These are phyloP conservation scores for Trichoderma sp. DNA, from an alignment of 2,329 filamentous ascomycete species.

Conservation along the genomic window DNA sequence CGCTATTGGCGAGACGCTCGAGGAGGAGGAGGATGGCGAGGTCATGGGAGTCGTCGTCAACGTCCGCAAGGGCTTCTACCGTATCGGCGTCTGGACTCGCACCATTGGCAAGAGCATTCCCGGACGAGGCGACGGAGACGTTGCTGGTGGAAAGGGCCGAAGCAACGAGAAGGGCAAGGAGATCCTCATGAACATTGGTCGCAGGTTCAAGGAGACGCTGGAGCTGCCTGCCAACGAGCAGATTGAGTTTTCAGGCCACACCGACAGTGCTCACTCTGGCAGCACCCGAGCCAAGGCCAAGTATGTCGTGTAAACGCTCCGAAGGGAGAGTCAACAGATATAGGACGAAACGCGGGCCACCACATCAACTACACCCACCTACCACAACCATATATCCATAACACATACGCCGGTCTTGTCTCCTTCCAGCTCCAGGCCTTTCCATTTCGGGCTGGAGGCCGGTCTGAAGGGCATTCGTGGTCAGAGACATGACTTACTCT, in stretches of 20 bases:
- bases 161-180: constrained; percentile 81
- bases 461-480: constrained; percentile 1
- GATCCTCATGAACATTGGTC: constrained; percentile 80
- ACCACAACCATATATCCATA: constrained; percentile 25
- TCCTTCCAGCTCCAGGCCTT: not conserved
- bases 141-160: constrained; percentile 76
- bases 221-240: constrained; percentile 74
- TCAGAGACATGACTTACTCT: constrained; percentile 19
- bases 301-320: constrained; percentile 69
- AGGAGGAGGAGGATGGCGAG: constrained; percentile 91
- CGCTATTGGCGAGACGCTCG: constrained; percentile 95
- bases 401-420: constrained; percentile 31
- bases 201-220: constrained; percentile 89
- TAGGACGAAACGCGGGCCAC: constrained; percentile 29
- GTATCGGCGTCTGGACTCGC: constrained; percentile 95
- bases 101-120: constrained; percentile 85
- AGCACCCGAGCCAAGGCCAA: constrained; percentile 97
- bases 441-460: not conserved
- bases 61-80: constrained; percentile 96
- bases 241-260: constrained; percentile 96
- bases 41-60: constrained; percentile 99
- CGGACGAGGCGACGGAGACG: constrained; percentile 71
- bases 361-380: constrained; percentile 32
- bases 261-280: constrained; percentile 87
- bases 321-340: not conserved